phyloP scores from a whole-genome alignment of 192 early-diverging fungal species.

The Podila horticola region DNA sequence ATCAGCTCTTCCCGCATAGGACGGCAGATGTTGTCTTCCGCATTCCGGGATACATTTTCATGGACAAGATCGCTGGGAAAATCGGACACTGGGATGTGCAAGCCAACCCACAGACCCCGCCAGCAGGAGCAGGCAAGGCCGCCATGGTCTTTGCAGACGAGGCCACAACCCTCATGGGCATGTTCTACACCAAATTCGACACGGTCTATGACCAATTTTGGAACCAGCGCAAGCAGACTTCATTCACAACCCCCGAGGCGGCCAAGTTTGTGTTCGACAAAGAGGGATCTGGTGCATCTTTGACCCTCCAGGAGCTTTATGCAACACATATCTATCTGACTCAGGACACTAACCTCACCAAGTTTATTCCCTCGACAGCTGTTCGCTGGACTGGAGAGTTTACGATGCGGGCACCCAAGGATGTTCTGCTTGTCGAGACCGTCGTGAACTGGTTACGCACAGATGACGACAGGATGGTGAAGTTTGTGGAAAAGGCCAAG shows the following conservation, averaged over 20 bases:
- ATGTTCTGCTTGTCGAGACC: slow-evolving; percentile 53
- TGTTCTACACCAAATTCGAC: slow-evolving; percentile 40
- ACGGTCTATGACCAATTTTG: slow-evolving; percentile 51
- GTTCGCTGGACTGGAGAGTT: slow-evolving; percentile 63
- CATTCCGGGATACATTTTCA: slow-evolving; percentile 45
- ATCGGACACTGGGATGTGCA: slow-evolving; percentile 15
- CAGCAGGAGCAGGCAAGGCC: slow-evolving; percentile 11
- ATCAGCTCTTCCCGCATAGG: slow-evolving; percentile 22
- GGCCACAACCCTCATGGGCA: slow-evolving; percentile 44
- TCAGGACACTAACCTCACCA: slow-evolving; percentile 60
- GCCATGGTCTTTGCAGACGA: slow-evolving; percentile 44
- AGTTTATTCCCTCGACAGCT: slow-evolving; percentile 53
- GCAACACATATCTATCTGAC: slow-evolving; percentile 69
- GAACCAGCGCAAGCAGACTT: slow-evolving; percentile 19
- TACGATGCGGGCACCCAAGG: slow-evolving; percentile 54
- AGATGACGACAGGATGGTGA: slow-evolving; percentile 49
- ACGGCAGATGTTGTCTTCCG: slow-evolving; percentile 59
- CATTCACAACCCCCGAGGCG: slow-evolving; percentile 28
- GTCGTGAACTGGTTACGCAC: slow-evolving; percentile 64
- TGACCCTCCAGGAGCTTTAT: slow-evolving; percentile 54
- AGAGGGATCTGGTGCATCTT: slow-evolving; percentile 16
- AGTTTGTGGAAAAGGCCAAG: slow-evolving; percentile 63
- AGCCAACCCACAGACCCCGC: slow-evolving; percentile 9
- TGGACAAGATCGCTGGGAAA: slow-evolving; percentile 4
- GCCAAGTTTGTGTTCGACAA: slow-evolving; percentile 51